These are phyloP conservation scores for Begonia loranthoides DNA, from an alignment of 306 rosid genomes.

Conservation along the genomic window DNA sequence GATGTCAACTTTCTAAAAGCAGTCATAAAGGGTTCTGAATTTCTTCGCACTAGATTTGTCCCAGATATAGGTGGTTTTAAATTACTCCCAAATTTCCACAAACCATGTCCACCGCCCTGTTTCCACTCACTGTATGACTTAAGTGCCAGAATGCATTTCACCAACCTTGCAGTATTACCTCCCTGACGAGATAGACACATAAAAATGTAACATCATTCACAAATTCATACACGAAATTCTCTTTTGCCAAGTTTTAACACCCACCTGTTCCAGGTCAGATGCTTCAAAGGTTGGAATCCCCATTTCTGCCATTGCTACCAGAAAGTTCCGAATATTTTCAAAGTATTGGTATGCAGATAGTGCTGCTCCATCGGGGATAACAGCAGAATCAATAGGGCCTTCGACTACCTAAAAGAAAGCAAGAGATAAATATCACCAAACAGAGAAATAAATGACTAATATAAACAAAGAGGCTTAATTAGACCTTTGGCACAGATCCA, in stretches of 20 bases:
- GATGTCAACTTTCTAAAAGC: constrained; percentile 25
- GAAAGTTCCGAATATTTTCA: constrained; percentile 45
- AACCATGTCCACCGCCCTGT: constrained; percentile 46
- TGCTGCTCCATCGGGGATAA: constrained; percentile 45
- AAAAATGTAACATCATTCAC: not conserved
- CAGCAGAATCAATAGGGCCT: constrained; percentile 31
- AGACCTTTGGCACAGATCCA: constrained; percentile 65
- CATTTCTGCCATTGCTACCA: constrained; percentile 39
- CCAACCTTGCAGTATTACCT: constrained; percentile 74
- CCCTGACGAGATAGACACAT: constrained; percentile 30
- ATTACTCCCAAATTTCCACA: constrained; percentile 43
- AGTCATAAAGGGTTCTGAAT: constrained; percentile 49
- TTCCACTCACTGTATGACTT: constrained; percentile 63
- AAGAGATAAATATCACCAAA: not conserved
- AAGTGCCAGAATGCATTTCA: constrained; percentile 61
- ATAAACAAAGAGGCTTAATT: not conserved
- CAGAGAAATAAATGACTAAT: constrained; percentile 1
- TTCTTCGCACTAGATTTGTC: constrained; percentile 36
- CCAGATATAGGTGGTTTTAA: constrained; percentile 31
- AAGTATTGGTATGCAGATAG: constrained; percentile 52
- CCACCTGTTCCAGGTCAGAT: constrained; percentile 78
- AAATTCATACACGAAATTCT: not conserved
- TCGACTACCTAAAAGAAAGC: constrained; percentile 32
- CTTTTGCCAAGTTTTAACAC: constrained; percentile 4
- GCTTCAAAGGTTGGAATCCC: constrained; percentile 78